phyloP scores from a whole-genome alignment of 257 asterid species.

The Coffea canephora region DNA sequence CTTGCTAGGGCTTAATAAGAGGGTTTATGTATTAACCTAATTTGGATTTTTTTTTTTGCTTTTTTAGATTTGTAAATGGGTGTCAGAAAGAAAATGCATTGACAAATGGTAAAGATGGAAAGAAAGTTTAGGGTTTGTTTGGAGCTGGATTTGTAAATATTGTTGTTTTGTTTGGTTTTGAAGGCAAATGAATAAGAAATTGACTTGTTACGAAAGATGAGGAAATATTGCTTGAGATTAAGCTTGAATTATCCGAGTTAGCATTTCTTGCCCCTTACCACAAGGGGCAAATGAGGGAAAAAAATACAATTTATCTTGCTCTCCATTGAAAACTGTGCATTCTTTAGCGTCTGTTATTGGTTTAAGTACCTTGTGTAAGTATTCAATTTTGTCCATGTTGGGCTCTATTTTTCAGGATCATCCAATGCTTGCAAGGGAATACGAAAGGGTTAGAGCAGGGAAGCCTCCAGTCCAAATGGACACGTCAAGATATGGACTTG shows the following conservation, averaged over 20 bases:
- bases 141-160: neutral
- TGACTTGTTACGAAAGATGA: neutral
- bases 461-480: conserved; percentile 88
- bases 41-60: no score
- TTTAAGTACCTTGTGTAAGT: neutral
- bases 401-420: conserved; percentile 51
- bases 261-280: neutral
- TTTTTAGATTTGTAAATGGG: neutral
- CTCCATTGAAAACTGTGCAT: neutral
- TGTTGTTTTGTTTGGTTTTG: neutral
- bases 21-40: neutral
- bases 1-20: conserved; percentile 12
- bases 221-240: neutral
- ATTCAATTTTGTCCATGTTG: neutral
- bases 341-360: neutral
- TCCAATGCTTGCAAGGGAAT: conserved; percentile 95
- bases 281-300: no score
- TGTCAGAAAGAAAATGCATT: neutral
- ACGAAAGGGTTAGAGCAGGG: conserved; percentile 93
- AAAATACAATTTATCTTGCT: no score
- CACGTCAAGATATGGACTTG: conserved; percentile 86
- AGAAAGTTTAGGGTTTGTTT: neutral
- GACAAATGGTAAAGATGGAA: neutral
- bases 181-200: neutral
- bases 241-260: neutral